Evolutionary conservation across 495 filamentous ascomycete genomes (phyloP), one percentile per base, ranked within the genome.

Genomic region (Pseudevernia furfuracea): DNA sequence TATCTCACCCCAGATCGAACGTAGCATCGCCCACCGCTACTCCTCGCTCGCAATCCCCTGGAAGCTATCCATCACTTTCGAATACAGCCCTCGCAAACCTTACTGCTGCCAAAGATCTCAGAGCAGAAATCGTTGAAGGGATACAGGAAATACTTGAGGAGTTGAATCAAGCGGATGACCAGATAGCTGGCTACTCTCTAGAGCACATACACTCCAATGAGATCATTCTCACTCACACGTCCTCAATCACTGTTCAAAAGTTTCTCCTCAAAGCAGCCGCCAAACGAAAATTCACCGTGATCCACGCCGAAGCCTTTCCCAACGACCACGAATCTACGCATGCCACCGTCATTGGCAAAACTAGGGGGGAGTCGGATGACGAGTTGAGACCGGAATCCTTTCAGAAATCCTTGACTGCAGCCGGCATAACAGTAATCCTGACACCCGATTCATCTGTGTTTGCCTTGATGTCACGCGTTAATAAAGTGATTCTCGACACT

Each of bases 61-160:
- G 66, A 23, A 75, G 73, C n/a, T 63, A 71, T 19, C 60, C 56
- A 67, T 25, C 68, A 63, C 58, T 43, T 67, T 60, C 68, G 57
- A 64, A 46, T n/a, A 36, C 67, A 37, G 46, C 61, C 62, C 49
- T 65, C 12, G 30, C 63, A n/a, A 64, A 67, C 0, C 28, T 70
- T 19, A 57, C 43, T 62, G 66, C 25, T 55, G 68, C 65, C 78
- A 79, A 72, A 17, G 86, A 92, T 64, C 79, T 96, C 48, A 89
- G 89, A 62, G 89, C 89, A n/a, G 92, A 96, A 73, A 88, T 96
- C 4, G 80, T 93, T 64, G 88, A 91, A 70, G 91, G 91, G 30
- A 92, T 97, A 64, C 82, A 87, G 66, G 92, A 97, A 73, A 89
- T 97, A 41, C 89, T 92, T 71, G 92, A 97, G 70, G 92, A 97